Evolutionary conservation across 306 rosid species (phyloP).

Genomic region (Glycyrrhiza uralensis): DNA sequence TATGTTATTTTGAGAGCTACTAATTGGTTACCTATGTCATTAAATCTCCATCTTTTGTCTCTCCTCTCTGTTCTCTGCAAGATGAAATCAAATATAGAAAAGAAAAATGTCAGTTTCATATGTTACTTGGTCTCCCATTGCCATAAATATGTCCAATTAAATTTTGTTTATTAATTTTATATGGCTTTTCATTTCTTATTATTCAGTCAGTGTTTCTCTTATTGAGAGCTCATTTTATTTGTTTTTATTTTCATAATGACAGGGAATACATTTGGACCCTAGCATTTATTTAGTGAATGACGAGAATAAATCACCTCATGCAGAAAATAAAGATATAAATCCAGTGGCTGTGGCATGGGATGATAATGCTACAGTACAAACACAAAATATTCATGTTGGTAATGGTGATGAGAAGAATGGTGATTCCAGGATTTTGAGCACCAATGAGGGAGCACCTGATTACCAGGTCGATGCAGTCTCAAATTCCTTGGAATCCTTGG

Average conservation of each 20-base stretch:
- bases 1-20: not conserved
- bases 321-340: conserved; percentile 47
- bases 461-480: conserved; percentile 44
- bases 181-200: not conserved
- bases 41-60: not conserved
- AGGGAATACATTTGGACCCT: conserved; percentile 98
- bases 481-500: conserved; percentile 42
- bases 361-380: conserved; percentile 38
- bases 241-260: conserved; percentile 19
- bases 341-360: conserved; percentile 32
- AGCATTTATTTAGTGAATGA: conserved; percentile 96
- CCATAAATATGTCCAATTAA: not conserved
- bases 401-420: conserved; percentile 26
- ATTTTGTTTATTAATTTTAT: not conserved
- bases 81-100: not conserved
- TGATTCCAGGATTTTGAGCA: conserved; percentile 28
- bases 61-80: not conserved
- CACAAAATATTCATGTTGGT: conserved; percentile 32
- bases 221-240: not conserved
- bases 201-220: not conserved
- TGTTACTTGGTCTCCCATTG: not conserved
- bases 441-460: conserved; percentile 34
- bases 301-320: conserved; percentile 54
- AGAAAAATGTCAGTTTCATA: not conserved
- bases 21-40: not conserved